Evolutionary conservation across 2,329 filamentous ascomycete species (phyloP).

Genomic region (Aspergillus phoenicis): DNA sequence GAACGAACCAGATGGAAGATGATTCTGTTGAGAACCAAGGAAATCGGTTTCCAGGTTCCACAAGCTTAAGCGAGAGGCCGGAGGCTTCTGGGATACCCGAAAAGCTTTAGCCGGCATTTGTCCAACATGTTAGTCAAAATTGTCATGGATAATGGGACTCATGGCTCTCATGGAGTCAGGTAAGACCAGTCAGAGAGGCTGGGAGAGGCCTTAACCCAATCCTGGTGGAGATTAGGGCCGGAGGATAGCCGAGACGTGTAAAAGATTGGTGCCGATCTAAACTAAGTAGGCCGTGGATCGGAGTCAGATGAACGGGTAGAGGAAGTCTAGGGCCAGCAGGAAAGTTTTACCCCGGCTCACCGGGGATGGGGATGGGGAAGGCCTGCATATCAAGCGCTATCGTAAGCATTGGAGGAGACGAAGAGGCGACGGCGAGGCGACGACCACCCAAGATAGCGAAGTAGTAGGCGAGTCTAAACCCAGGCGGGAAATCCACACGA

Average conservation of each 20-base stretch:
- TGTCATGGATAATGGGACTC: too few species aligned
- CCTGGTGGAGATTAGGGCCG: not conserved
- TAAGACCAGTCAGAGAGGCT: not conserved
- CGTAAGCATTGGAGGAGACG: not conserved
- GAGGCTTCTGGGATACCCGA: not conserved
- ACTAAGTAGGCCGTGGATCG: not conserved
- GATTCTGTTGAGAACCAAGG: not conserved
- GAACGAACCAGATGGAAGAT: slow-evolving; percentile 3
- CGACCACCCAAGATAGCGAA: not conserved
- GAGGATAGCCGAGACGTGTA: slow-evolving; percentile 5
- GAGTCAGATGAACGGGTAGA: not conserved
- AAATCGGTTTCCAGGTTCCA: not conserved
- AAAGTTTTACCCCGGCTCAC: slow-evolving; percentile 1
- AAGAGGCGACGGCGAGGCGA: not conserved
- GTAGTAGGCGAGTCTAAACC: not conserved
- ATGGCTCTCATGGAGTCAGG: not conserved
- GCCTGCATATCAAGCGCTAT: not conserved
- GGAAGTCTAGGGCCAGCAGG: not conserved
- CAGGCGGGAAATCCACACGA: slow-evolving; percentile 1
- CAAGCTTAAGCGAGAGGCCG: slow-evolving; percentile 7
- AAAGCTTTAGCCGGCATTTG: slow-evolving; percentile 8
- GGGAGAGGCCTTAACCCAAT: slow-evolving; percentile 8
- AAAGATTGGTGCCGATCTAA: not conserved
- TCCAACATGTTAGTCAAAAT: not conserved
- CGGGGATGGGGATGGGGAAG: not conserved